These are phyloP conservation scores for Flaveria sonorensis DNA, from an alignment of 129 eudicot genomes.

Conservation along the genomic window DNA sequence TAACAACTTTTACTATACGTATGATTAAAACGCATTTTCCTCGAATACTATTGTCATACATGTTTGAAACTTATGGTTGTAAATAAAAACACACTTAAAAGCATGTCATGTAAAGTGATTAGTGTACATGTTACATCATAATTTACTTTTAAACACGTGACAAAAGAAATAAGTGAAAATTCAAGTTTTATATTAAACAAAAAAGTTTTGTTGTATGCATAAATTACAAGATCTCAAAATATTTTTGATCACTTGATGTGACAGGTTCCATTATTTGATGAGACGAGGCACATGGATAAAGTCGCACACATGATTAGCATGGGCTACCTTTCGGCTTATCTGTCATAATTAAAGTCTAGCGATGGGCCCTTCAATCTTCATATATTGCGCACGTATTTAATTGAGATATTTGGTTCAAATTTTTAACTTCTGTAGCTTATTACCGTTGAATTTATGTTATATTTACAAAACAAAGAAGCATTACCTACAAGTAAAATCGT, in stretches of 20 bases:
- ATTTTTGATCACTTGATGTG: background rate
- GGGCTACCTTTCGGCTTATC: constrained; percentile 12
- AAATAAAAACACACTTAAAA: background rate
- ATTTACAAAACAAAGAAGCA: too few relatives aligned
- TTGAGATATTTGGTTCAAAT: too few relatives aligned
- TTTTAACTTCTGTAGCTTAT: too few relatives aligned
- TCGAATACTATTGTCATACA: too few relatives aligned
- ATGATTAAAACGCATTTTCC: too few relatives aligned
- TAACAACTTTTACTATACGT: too few relatives aligned
- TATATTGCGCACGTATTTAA: too few relatives aligned
- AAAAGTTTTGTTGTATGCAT: background rate
- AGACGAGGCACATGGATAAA: constrained; percentile 22
- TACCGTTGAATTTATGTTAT: too few relatives aligned
- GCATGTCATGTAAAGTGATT: background rate
- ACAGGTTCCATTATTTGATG: constrained; percentile 13
- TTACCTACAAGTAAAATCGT: too few relatives aligned
- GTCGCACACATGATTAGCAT: constrained; percentile 25
- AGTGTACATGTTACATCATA: background rate
- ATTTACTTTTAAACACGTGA: background rate
- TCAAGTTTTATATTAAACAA: background rate
- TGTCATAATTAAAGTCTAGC: background rate
- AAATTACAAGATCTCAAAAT: background rate
- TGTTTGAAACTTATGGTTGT: background rate
- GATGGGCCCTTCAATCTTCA: background rate
- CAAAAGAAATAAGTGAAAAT: background rate